A percentile compares a stretch with the other conserved stretches of the same genome.
These are phyloP conservation scores for Houttuynia cordata DNA, from an alignment of 164 flowering plant genomes.

Conservation along the genomic window DNA sequence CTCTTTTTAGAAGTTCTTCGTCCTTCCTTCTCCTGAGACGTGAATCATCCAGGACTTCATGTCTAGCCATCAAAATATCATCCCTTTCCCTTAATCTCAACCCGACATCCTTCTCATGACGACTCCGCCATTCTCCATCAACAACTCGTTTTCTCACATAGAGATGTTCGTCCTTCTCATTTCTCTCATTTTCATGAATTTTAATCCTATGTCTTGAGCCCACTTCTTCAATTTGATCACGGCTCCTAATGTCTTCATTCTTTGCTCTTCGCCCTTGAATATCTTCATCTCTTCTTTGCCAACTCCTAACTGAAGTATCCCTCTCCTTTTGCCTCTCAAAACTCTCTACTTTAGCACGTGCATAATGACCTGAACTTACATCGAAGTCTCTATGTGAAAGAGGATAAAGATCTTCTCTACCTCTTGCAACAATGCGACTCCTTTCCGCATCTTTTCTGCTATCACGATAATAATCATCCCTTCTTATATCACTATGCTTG, in stretches of 20 bases:
- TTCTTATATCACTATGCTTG: conserved; percentile 35
- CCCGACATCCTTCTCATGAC: conserved; percentile 47
- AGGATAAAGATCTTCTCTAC: conserved; percentile 39
- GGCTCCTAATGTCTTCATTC: conserved; percentile 55
- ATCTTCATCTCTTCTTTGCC: conserved; percentile 67
- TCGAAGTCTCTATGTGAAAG: conserved; percentile 47
- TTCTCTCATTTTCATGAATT: conserved; percentile 55
- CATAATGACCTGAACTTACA: conserved; percentile 23
- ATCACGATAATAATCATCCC: conserved; percentile 32
- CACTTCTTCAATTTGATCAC: conserved; percentile 48
- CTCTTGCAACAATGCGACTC: conserved; percentile 29
- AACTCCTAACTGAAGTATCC: conserved; percentile 35
- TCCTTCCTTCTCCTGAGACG: conserved; percentile 64
- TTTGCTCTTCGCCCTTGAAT: conserved; percentile 40
- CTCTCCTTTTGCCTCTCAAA: conserved; percentile 61
- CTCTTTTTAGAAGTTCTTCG: conserved; percentile 51
- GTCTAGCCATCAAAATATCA: conserved; percentile 33
- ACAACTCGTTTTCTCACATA: conserved; percentile 54
- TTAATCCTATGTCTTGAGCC: conserved; percentile 50
- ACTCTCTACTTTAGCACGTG: conserved; percentile 35
- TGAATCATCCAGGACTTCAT: conserved; percentile 49
- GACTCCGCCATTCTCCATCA: conserved; percentile 54
- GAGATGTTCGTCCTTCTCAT: conserved; percentile 50
- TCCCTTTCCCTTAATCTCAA: conserved; percentile 62
- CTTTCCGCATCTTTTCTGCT: conserved; percentile 39